Evolutionary conservation across 306 rosid genomes (phyloP), one percentile per base, ranked within the genome.

Genomic region (Erythrophleum fordii): DNA sequence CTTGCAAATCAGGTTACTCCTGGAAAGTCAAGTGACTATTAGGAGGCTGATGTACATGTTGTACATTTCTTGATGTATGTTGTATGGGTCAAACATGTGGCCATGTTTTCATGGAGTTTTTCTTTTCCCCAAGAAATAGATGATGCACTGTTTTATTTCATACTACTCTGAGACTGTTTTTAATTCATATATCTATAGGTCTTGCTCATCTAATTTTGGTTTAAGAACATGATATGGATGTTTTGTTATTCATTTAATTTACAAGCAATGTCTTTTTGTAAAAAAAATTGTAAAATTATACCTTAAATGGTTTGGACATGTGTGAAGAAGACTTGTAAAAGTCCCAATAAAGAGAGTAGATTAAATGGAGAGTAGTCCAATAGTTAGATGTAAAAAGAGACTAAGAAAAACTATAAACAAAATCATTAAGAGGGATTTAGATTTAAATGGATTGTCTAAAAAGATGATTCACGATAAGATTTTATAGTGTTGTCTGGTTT

Each of bases 91-190:
- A 14, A 34, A 29, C 20, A 48, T 22, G 44, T 53, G 52, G 5
- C 69, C 22, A 25, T 68, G 65, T 55, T 66, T 67, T 20, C 35
- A 14, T 48, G 55, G 20, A 5, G n/a, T n/a, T 16, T 48, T 26
- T 76, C 4, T 31, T 29, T 65, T 76, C 12, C 75, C 25, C 81
- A 23, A 34, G 74, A 51, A 31, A 23, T 77, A 64, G 75, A 16
- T 17, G 73, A 42, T 52, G 69, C 46, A 20, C 62, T 52, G 52
- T 5, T 5, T 22, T 59, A 49, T 58, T 58, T 53, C 35, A 8
- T 64, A 37, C 1, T 23, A 18, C 25, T 31, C 34, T 31, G 34
- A 31, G 7, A 46, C 8, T 61, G 13, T n/a, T 53, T 78, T 18
- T 35, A 67, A 42, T 68, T 45, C 46, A 42, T 79, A 35, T 61